phyloP scores from a whole-genome alignment of 169 alveolate genomes.

The Plasmodium adleri region DNA sequence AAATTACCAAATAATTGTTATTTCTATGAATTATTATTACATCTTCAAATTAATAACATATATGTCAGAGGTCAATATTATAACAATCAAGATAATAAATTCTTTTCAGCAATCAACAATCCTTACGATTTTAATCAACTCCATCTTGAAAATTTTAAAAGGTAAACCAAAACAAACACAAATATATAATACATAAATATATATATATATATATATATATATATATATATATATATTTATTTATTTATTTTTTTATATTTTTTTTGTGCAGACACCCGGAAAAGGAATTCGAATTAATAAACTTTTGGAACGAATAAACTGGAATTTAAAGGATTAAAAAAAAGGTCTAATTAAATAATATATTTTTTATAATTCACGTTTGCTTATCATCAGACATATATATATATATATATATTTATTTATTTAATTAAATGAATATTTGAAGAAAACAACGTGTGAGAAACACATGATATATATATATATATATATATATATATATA shows the following conservation, averaged over 20 bases:
- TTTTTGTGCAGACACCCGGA: slow-evolving; percentile 33
- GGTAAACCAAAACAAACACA: background rate
- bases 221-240: background rate
- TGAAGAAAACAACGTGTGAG: no score
- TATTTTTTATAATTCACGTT: no score
- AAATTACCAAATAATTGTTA: slow-evolving; percentile 46
- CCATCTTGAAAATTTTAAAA: background rate
- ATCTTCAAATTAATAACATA: slow-evolving; percentile 19
- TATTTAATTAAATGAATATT: background rate
- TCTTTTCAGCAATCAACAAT: slow-evolving; percentile 38
- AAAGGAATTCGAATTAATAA: slow-evolving; percentile 23
- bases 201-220: background rate
- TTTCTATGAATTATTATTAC: slow-evolving; percentile 27
- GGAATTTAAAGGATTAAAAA: background rate
- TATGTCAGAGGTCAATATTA: background rate
- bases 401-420: slow-evolving; percentile 1
- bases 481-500: no score
- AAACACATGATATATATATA: no score
- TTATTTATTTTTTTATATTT: background rate
- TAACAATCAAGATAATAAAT: background rate
- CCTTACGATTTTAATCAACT: slow-evolving; percentile 35
- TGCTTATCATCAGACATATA: background rate
- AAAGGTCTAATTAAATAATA: no score
- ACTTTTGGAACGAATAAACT: slow-evolving; percentile 29
- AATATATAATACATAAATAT: background rate